Evolutionary conservation across 2,329 filamentous ascomycete species (phyloP), one percentile per base, ranked within the genome.

Genomic region (Sclerotinia nivalis): DNA sequence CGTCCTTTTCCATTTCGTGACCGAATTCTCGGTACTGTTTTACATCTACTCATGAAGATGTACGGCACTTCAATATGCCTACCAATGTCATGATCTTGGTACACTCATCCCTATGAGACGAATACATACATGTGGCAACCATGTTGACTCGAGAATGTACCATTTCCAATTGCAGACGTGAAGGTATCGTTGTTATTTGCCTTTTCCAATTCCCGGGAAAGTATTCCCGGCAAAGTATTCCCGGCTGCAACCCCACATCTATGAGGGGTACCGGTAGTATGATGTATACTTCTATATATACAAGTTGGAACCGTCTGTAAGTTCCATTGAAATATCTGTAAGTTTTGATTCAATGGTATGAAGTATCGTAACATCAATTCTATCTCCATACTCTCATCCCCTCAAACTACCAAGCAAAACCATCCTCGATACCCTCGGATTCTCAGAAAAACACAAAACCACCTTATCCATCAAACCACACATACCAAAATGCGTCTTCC

Each of bases 401-500:
- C 50, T 66, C 64, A 58, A 58, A n/a, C 34, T 52, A 22, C 18
- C 34, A 65, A 65, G 47, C 13, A 52, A 13, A 52, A 7, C 10
- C 15, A 37, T 15, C 34, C 37, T 43, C 47, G n/a, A 52, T 49
- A 47, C 22, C 34, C 22, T 65, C 61, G 47, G 28, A 55, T 69
- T 8, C 37, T 15, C 40, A 40, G 43, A 50, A 55, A 40, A 47
- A 50, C n/a, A 40, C 52, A 68, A 37, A 28, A 20, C 43, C 34
- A 58, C 40, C n/a, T 50, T 18, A 34, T 56, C 43, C 54, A 66
- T 20, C 61, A 56, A 65, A 59, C 40, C 40, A 43, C 18, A 47
- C 34, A 37, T 64, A 40, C 68, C 66, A 72, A 62, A 64, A 92
- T 92, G 90, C 88, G 89, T 78, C 82, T 92, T 75, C 88, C 89